Base-by-base conservation (phyloP, 2,329 filamentous ascomycete genomes). In the Cordyceps cateniannulata region DNA sequence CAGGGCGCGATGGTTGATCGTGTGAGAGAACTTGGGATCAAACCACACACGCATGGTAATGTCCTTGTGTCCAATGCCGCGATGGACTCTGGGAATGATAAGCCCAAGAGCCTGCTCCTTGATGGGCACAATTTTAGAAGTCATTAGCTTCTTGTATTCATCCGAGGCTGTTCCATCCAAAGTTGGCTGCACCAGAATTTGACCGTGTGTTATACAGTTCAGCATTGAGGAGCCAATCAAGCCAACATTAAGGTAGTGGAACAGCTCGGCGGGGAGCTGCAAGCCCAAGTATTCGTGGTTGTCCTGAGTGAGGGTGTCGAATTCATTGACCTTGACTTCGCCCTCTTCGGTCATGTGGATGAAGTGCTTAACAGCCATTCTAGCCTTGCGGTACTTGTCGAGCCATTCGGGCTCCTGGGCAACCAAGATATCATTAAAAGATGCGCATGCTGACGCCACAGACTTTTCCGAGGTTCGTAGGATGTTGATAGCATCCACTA, bases 281-380 rank as follows among this genome's bases (percentile, higher is more conserved):
- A 96, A 85, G n/a, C 92, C 92, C 63, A 97, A 85, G 70, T 97
- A 93, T 69, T 93, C 88, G 70, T 96, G 90, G 65, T 95, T 87
- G 70, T 98, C 93, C 50, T 83, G 83, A 2, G 95, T 93, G 22
- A 92, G 83, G 59, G 85, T 81, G 8, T 90, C 88, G 59, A 81
- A 83, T 67, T 93, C 87, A 67, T 91, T 81, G 18, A 92, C 88
- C 62, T 85, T 83, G 54, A 96, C 83, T 68, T 88, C 86, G 45
- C 95, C 95, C n/a, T 84, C 85, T 59, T 85, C 81, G 38, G 87
- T 85, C 65, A 96, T 86, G 68, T 93, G 86, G 45, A 96, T 87
- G 72, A 93, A 93, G 73, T 98, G 93, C 69, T 92, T 89, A 54
- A 97, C 85, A 1, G 87, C 88, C 82, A 96, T 87, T 64, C 88